phyloP scores from a whole-genome alignment of 148 eudicot genomes.

The Rhododendron henanense region DNA sequence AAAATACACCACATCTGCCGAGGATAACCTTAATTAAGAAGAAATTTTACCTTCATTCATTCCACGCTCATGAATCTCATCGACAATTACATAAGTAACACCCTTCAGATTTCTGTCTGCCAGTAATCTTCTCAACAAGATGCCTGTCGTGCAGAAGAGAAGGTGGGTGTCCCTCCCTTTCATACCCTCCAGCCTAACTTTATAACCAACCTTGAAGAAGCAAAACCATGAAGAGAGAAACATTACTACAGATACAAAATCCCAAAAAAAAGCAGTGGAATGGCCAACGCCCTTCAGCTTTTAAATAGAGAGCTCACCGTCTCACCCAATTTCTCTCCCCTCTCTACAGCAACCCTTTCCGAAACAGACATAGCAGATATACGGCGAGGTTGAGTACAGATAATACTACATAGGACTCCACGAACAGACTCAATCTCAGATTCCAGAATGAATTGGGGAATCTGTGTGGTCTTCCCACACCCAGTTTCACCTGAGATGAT shows the following conservation, averaged over 20 bases:
- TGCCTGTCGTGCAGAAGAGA: conserved; percentile 96
- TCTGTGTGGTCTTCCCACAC: conserved; percentile 98
- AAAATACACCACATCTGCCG: conserved; percentile 1
- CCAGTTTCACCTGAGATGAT: conserved; percentile 98
- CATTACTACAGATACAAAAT: neutral
- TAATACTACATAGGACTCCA: conserved; percentile 76
- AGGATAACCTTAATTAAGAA: conserved; percentile 7
- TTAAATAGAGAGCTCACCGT: conserved; percentile 57
- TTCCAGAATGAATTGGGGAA: conserved; percentile 94
- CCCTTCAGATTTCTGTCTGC: conserved; percentile 88
- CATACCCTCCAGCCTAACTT: conserved; percentile 95
- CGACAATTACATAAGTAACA: conserved; percentile 90
- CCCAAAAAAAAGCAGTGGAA: neutral
- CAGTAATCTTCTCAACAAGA: conserved; percentile 83
- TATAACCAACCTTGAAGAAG: conserved; percentile 77
- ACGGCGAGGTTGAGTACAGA: conserved; percentile 96
- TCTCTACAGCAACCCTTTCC: conserved; percentile 91
- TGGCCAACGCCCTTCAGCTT: neutral
- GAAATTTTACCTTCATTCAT: conserved; percentile 84
- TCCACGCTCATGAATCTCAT: conserved; percentile 99
- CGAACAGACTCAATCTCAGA: conserved; percentile 77
- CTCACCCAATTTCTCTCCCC: conserved; percentile 95
- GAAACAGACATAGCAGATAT: conserved; percentile 98
- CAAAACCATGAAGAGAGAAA: conserved; percentile 11
- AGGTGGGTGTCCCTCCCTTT: conserved; percentile 95